These are phyloP conservation scores for Hypoxylon sp. DNA, from an alignment of 2,329 filamentous ascomycete genomes.

Conservation along the genomic window DNA sequence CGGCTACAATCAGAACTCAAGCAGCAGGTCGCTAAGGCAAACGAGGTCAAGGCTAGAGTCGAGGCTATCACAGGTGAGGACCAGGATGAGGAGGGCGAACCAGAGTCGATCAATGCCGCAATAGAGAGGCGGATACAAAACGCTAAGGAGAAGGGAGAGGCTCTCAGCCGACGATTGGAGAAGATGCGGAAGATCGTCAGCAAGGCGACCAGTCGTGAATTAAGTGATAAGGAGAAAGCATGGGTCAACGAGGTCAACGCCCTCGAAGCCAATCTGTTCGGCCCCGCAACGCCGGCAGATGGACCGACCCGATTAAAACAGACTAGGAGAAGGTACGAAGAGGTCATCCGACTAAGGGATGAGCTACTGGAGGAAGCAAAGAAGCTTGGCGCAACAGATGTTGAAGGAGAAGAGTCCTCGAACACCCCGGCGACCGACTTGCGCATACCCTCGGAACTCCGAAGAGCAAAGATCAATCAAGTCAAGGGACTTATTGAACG, in stretches of 20 bases:
- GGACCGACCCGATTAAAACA: constrained; percentile 62
- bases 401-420: constrained; percentile 51
- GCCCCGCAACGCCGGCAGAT: constrained; percentile 52
- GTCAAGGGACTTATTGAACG: constrained; percentile 75
- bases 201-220: constrained; percentile 64
- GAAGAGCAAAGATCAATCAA: constrained; percentile 74
- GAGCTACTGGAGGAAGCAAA: constrained; percentile 68
- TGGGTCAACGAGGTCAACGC: constrained; percentile 63
- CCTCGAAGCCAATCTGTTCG: constrained; percentile 60
- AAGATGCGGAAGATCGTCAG: constrained; percentile 59
- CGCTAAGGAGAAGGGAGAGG: constrained; percentile 64
- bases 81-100: constrained; percentile 64
- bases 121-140: constrained; percentile 69
- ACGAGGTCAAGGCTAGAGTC: constrained; percentile 75
- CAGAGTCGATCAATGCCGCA: constrained; percentile 68
- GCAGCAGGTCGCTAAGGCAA: constrained; percentile 76
- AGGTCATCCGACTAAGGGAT: constrained; percentile 68
- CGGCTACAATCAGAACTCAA: constrained; percentile 76
- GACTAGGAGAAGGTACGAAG: constrained; percentile 70
- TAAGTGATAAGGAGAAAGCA: constrained; percentile 74
- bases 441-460: constrained; percentile 72
- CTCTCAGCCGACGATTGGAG: constrained; percentile 68
- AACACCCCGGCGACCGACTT: constrained; percentile 60
- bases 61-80: constrained; percentile 76
- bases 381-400: constrained; percentile 55